These are phyloP conservation scores for Clavariopsis aquatica DNA, from an alignment of 495 filamentous ascomycete species.

Conservation along the genomic window DNA sequence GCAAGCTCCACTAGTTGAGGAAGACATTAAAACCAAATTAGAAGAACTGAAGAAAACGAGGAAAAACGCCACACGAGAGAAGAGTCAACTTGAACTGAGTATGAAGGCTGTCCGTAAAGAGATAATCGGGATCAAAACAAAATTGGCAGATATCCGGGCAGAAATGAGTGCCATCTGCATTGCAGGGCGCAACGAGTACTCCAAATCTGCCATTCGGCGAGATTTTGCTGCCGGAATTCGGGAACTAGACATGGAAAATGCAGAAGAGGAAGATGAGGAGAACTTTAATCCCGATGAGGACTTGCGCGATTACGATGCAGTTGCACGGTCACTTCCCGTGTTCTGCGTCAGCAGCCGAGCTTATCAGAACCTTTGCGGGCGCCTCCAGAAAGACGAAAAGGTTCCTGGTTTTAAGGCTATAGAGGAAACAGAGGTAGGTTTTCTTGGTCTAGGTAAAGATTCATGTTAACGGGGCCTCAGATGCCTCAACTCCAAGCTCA, in stretches of 20 bases:
- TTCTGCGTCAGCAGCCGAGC: slow-evolving; percentile 63
- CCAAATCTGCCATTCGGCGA: slow-evolving; percentile 52
- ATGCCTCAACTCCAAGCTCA: slow-evolving; percentile 60
- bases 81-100: slow-evolving; percentile 44
- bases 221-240: slow-evolving; percentile 61
- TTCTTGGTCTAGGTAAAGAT: background rate
- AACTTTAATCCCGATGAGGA: slow-evolving; percentile 51
- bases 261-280: slow-evolving; percentile 49
- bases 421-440: slow-evolving; percentile 48
- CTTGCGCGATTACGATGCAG: slow-evolving; percentile 57
- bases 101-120: slow-evolving; percentile 47
- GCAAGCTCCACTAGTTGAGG: slow-evolving; percentile 42
- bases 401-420: slow-evolving; percentile 51
- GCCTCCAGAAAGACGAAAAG: slow-evolving; percentile 51
- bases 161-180: slow-evolving; percentile 55
- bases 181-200: slow-evolving; percentile 56
- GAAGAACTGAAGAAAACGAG: too few relatives aligned
- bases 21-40: slow-evolving; percentile 43
- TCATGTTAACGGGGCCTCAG: slow-evolving; percentile 36
- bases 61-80: background rate
- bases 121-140: slow-evolving; percentile 39
- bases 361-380: slow-evolving; percentile 61
- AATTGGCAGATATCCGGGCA: slow-evolving; percentile 44
- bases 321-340: slow-evolving; percentile 57
- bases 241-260: slow-evolving; percentile 54